Evolutionary conservation across 805 yeast species (phyloP).

Genomic region (Saccharomycopsis selenospora): DNA sequence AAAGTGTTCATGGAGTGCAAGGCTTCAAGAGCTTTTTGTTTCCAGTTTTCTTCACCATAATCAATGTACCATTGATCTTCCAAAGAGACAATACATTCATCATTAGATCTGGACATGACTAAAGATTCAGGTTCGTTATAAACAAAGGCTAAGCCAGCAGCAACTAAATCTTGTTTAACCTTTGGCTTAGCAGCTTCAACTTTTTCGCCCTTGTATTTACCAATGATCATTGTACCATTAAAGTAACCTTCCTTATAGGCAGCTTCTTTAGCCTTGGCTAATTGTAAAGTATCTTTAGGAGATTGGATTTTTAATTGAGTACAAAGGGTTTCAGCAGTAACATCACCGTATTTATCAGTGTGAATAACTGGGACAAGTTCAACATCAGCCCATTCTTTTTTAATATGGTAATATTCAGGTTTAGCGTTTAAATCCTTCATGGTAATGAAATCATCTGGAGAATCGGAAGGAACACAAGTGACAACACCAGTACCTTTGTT

Average conservation of each 20-base stretch:
- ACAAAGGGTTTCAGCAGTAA: conserved; percentile 77
- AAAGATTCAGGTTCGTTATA: conserved; percentile 91
- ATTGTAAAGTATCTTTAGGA: conserved; percentile 81
- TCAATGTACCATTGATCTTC: conserved; percentile 99
- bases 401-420: conserved; percentile 82
- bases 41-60: conserved; percentile 94
- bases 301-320: conserved; percentile 87
- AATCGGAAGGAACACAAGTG: conserved; percentile 97
- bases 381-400: conserved; percentile 76
- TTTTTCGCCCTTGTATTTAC: conserved; percentile 79
- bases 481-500: conserved; percentile 98
- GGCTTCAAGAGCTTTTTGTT: conserved; percentile 70
- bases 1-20: conserved; percentile 69
- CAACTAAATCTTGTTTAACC: conserved; percentile 76
- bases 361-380: conserved; percentile 68
- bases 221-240: conserved; percentile 74
- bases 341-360: conserved; percentile 82
- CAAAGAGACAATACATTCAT: conserved; percentile 89
- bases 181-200: conserved; percentile 88
- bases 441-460: conserved; percentile 95
- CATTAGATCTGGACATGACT: conserved; percentile 93
- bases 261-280: conserved; percentile 86
- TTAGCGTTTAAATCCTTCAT: conserved; percentile 76
- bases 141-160: conserved; percentile 70
- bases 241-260: conserved; percentile 97